phyloP scores from a whole-genome alignment of 768 basidiomycete species.

The Termitomyces eurrhizus region DNA sequence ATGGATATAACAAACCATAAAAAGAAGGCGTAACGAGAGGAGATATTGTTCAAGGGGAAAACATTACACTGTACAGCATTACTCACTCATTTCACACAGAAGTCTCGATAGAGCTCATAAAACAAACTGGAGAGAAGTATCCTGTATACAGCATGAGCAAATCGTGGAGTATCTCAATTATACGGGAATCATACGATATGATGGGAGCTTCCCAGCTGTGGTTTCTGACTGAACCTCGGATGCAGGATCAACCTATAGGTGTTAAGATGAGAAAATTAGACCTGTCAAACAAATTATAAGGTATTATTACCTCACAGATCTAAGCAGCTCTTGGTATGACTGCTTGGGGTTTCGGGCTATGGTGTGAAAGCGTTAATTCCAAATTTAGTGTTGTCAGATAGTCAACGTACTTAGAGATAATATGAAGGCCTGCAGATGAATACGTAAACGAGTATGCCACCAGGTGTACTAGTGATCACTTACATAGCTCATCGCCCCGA shows the following conservation, averaged over 20 bases:
- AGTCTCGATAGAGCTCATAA: slow-evolving; percentile 8
- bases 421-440: slow-evolving; percentile 54
- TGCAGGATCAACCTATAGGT: slow-evolving; percentile 45
- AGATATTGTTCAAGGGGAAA: not conserved
- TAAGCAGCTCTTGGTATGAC: slow-evolving; percentile 62
- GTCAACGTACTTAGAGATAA: slow-evolving; percentile 38
- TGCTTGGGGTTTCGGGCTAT: slow-evolving; percentile 49
- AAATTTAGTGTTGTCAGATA: not conserved
- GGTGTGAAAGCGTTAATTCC: not conserved
- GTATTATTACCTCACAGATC: slow-evolving; percentile 45
- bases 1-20: not conserved
- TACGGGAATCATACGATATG: slow-evolving; percentile 41
- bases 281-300: not conserved
- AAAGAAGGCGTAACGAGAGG: not conserved
- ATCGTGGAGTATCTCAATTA: not conserved
- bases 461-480: slow-evolving; percentile 18
- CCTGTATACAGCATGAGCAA: slow-evolving; percentile 20
- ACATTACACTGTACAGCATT: slow-evolving; percentile 4
- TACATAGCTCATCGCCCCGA: slow-evolving; percentile 81
- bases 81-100: not conserved
- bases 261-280: not conserved
- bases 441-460: not conserved
- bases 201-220: slow-evolving; percentile 73
- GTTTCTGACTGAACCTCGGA: slow-evolving; percentile 63
- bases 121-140: slow-evolving; percentile 31